Percentiles rank a stretch among this genome's conserved stretches.
phyloP scores from a whole-genome alignment of 306 rosid genomes.

The Cucumis cinereus region DNA sequence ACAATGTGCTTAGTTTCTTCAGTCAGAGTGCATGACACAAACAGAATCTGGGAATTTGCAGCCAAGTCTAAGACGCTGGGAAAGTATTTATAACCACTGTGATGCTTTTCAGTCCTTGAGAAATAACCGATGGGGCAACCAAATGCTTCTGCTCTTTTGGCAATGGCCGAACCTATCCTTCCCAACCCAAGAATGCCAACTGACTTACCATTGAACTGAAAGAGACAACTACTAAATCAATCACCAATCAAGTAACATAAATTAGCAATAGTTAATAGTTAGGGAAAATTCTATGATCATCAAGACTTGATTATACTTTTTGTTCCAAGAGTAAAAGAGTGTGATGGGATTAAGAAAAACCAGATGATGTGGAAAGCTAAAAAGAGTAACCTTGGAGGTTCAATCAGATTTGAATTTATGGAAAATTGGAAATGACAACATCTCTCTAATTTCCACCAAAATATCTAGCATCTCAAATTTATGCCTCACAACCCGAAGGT shows the following conservation, averaged over 20 bases:
- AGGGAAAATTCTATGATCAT: background rate
- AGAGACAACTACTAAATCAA: constrained; percentile 5
- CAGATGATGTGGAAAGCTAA: background rate
- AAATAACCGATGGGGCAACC: constrained; percentile 42
- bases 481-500: background rate
- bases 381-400: background rate
- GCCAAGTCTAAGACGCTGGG: constrained; percentile 39
- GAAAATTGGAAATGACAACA: background rate
- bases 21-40: constrained; percentile 42
- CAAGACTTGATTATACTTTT: background rate
- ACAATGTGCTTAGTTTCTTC: constrained; percentile 47
- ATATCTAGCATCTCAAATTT: background rate
- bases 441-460: background rate
- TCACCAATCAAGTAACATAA: background rate
- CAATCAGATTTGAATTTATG: background rate
- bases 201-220: constrained; percentile 54
- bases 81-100: constrained; percentile 35
- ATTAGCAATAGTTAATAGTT: background rate
- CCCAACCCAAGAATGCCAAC: constrained; percentile 72
- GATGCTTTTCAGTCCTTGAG: constrained; percentile 38
- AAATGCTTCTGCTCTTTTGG: constrained; percentile 50
- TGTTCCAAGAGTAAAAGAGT: background rate
- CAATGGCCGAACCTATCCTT: constrained; percentile 62
- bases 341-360: background rate
- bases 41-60: constrained; percentile 30